These are phyloP conservation scores for Diaporthe vexans DNA, from an alignment of 2,329 filamentous ascomycete genomes.

Conservation along the genomic window DNA sequence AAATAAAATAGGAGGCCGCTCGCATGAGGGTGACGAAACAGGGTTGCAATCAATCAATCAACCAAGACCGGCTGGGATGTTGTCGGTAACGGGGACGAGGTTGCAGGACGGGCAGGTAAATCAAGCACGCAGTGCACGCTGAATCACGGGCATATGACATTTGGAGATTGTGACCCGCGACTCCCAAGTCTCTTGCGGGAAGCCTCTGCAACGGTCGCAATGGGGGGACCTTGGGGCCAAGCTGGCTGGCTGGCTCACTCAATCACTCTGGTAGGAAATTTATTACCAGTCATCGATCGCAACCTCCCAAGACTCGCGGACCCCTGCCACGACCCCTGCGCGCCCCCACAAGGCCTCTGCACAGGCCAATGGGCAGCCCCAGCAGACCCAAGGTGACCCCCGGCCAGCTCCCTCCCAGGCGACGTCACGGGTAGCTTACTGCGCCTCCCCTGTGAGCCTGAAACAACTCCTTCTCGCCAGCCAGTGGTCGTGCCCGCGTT, in stretches of 20 bases:
- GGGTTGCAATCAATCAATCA: constrained; percentile 24
- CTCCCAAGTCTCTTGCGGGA: not conserved
- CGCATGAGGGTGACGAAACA: constrained; percentile 32
- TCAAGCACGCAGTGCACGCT: constrained; percentile 7
- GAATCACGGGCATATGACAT: constrained; percentile 1
- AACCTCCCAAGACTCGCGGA: not conserved
- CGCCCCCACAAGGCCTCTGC: constrained; percentile 24
- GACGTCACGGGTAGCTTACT: constrained; percentile 38
- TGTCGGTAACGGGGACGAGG: constrained; percentile 1
- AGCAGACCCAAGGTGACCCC: constrained; percentile 16
- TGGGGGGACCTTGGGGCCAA: not conserved
- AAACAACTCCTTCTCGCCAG: constrained; percentile 38
- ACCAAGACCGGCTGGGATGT: constrained; percentile 14
- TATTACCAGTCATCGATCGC: constrained; percentile 25
- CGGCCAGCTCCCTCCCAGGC: constrained; percentile 20
- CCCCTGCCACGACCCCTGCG: not conserved
- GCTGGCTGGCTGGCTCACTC: no score
- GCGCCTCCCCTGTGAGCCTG: constrained; percentile 42
- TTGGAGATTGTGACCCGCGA: constrained; percentile 13
- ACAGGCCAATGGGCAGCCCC: constrained; percentile 23
- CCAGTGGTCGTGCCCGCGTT: constrained; percentile 33
- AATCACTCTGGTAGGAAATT: constrained; percentile 1
- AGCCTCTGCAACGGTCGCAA: constrained; percentile 13
- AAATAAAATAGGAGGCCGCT: constrained; percentile 27
- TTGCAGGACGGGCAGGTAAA: constrained; percentile 12